Evolutionary conservation across 2,329 filamentous ascomycete genomes (phyloP).

Genomic region (Metarhizium sp.): DNA sequence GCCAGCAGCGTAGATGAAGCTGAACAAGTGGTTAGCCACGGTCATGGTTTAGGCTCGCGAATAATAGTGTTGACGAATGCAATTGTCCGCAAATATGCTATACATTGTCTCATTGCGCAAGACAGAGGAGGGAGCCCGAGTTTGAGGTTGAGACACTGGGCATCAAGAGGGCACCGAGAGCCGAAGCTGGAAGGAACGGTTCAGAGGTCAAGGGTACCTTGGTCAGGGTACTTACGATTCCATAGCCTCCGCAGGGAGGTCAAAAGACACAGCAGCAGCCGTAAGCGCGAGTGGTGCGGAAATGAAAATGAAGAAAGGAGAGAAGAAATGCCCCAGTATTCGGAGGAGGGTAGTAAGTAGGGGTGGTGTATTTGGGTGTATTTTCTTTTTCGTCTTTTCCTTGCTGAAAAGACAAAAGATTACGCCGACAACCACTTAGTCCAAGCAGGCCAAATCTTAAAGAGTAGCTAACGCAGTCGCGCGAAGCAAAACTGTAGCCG

Average conservation of each 20-base stretch:
- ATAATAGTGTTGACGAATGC: not conserved
- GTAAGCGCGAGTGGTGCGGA: not conserved
- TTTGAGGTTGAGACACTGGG: not conserved
- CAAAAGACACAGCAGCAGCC: not conserved
- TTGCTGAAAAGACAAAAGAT: too few species aligned
- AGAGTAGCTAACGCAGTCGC: not conserved
- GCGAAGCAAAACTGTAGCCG: not conserved
- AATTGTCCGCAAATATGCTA: not conserved
- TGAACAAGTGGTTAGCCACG: constrained; percentile 18
- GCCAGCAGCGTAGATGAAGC: constrained; percentile 44
- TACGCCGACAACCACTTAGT: too few species aligned
- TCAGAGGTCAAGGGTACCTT: not conserved
- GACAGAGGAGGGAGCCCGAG: not conserved
- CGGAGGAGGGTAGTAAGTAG: not conserved
- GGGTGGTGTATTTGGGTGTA: too few species aligned
- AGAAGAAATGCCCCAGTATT: not conserved
- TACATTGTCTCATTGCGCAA: not conserved
- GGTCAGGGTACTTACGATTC: not conserved
- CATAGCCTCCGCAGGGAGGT: not conserved
- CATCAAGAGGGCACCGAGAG: not conserved
- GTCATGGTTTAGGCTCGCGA: not conserved
- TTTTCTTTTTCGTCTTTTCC: too few species aligned
- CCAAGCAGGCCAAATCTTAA: too few species aligned
- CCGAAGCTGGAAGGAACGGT: not conserved
- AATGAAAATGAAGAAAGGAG: not conserved